Conservation (phyloP, 1,284 basidiomycete genomes). For the Megacollybia platyphylla region DNA sequence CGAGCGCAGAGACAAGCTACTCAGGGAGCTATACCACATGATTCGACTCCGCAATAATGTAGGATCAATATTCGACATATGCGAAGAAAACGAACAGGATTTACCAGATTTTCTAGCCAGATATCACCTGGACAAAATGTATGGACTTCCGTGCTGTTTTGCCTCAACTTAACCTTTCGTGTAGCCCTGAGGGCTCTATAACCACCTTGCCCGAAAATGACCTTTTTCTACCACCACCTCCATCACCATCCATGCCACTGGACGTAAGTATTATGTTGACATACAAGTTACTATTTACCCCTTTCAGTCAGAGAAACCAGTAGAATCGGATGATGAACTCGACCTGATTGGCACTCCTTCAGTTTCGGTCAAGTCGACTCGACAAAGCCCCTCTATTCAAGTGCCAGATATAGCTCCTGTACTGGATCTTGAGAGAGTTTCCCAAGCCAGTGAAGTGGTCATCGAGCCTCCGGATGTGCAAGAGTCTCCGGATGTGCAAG, state of each 20-base stretch:
- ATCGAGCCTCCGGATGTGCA: neutral
- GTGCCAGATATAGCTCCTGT: neutral
- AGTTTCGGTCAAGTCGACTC: neutral
- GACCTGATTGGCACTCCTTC: slow-evolving; percentile 14
- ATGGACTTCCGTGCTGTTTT: slow-evolving; percentile 12
- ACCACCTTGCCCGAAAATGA: slow-evolving; percentile 16
- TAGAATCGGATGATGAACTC: slow-evolving; percentile 14
- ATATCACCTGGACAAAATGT: slow-evolving; percentile 40
- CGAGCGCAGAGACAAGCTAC: slow-evolving; percentile 48
- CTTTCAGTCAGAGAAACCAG: neutral
- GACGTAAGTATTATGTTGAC: neutral
- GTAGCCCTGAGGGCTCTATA: slow-evolving; percentile 25
- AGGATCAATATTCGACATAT: slow-evolving; percentile 22
- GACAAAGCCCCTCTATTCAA: neutral
- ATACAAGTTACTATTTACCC: neutral
- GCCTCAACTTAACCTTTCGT: neutral
- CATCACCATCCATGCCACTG: neutral
- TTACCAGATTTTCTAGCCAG: slow-evolving; percentile 36
- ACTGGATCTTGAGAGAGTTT: neutral
- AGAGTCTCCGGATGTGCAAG: neutral
- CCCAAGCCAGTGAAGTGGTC: neutral
- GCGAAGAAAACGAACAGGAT: slow-evolving; percentile 28
- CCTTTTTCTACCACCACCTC: slow-evolving; percentile 12
- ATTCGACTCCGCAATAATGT: slow-evolving; percentile 35
- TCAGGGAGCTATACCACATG: slow-evolving; percentile 56